phyloP scores from a whole-genome alignment of 2,329 filamentous ascomycete species.

The Sporothrix curviconia region DNA sequence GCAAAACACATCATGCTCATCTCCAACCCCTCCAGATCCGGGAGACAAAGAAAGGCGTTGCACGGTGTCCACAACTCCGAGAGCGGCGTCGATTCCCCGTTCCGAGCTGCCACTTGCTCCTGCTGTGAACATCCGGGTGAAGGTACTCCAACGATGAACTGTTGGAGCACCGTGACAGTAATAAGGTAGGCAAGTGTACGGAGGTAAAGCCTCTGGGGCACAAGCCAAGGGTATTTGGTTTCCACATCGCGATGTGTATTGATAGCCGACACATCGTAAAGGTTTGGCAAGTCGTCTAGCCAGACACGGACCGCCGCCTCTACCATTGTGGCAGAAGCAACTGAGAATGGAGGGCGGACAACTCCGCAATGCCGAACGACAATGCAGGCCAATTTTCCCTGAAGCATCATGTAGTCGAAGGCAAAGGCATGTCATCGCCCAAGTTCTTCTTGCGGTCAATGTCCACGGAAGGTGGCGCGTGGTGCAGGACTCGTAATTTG shows the following conservation, averaged over 20 bases:
- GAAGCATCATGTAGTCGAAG: not conserved
- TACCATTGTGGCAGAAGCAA: not conserved
- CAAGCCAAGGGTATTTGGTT: not conserved
- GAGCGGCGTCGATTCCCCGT: not conserved
- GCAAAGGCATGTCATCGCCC: too few relatives aligned
- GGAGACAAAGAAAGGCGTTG: not conserved
- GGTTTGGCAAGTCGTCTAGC: not conserved
- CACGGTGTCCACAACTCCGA: not conserved
- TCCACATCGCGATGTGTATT: not conserved
- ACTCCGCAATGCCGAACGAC: not conserved
- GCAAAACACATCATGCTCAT: not conserved
- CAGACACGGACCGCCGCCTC: not conserved
- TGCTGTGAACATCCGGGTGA: not conserved
- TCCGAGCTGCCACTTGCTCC: not conserved
- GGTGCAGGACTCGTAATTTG: too few relatives aligned
- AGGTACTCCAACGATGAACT: not conserved
- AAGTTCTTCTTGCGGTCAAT: too few relatives aligned
- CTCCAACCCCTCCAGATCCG: not conserved
- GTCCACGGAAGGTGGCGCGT: too few relatives aligned
- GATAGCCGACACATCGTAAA: not conserved
- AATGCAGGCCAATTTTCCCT: not conserved
- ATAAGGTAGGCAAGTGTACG: not conserved
- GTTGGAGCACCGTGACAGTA: not conserved
- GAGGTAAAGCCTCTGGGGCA: not conserved
- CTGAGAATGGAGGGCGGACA: not conserved